Conservation (phyloP, 495 filamentous ascomycete genomes). For the Penicillium herquei region DNA sequence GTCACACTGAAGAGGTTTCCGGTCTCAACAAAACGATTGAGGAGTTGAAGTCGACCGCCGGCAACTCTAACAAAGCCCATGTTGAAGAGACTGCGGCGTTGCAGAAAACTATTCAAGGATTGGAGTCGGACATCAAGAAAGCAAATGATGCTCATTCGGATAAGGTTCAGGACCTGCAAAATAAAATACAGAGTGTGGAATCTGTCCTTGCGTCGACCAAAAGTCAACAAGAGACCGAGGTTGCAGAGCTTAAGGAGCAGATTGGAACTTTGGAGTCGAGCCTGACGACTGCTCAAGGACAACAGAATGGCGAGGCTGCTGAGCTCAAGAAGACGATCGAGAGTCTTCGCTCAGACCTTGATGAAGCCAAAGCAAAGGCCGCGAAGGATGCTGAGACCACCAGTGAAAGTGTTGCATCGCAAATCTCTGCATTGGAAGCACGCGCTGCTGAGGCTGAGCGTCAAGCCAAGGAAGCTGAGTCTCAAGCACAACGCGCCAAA, state of each 20-base stretch:
- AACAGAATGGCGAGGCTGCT: slow-evolving; percentile 59
- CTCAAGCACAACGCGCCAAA: slow-evolving; percentile 19
- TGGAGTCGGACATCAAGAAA: slow-evolving; percentile 40
- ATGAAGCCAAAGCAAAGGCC: slow-evolving; percentile 50
- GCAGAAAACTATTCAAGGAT: slow-evolving; percentile 27
- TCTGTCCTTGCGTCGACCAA: slow-evolving; percentile 53
- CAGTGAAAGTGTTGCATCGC: slow-evolving; percentile 53
- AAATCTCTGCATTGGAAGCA: slow-evolving; percentile 46
- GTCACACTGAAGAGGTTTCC: slow-evolving; percentile 59
- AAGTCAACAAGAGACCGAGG: slow-evolving; percentile 54
- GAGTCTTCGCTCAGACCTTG: slow-evolving; percentile 55
- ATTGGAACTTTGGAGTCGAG: slow-evolving; percentile 55
- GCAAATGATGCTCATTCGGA: background rate
- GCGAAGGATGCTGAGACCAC: slow-evolving; percentile 57
- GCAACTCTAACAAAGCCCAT: slow-evolving; percentile 30
- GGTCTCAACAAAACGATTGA: slow-evolving; percentile 39
- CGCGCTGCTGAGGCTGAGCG: slow-evolving; percentile 45
- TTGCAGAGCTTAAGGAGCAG: slow-evolving; percentile 53
- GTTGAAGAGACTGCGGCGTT: background rate
- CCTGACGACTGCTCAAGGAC: slow-evolving; percentile 51
- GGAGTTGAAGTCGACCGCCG: background rate
- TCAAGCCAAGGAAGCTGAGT: slow-evolving; percentile 49
- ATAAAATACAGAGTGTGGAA: slow-evolving; percentile 23
- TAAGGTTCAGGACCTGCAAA: slow-evolving; percentile 6
- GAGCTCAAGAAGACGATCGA: slow-evolving; percentile 57